phyloP scores from a whole-genome alignment of 352 stramenopile genomes.

The Globisporangium solare region DNA sequence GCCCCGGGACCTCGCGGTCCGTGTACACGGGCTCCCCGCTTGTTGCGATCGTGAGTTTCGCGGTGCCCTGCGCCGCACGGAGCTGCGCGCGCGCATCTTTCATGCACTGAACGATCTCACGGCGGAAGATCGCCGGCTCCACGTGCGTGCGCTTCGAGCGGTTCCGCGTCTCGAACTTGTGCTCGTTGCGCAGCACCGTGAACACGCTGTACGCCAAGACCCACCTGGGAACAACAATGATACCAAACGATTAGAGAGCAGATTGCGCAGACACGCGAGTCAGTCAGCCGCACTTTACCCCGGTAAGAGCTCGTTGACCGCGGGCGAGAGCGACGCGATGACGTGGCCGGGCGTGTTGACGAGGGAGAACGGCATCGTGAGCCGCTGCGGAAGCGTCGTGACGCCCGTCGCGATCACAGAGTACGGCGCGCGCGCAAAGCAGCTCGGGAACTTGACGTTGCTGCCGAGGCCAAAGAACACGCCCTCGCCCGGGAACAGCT shows the following conservation, averaged over 20 bases:
- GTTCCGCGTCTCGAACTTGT: constrained; percentile 85
- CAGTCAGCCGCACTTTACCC: constrained; percentile 31
- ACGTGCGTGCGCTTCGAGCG: constrained; percentile 64
- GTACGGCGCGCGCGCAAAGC: constrained; percentile 91
- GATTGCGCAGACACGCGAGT: too few species aligned
- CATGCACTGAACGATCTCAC: constrained; percentile 78
- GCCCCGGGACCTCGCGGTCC: constrained; percentile 54
- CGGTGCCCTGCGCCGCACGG: constrained; percentile 28
- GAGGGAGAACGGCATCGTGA: constrained; percentile 78
- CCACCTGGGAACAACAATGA: constrained; percentile 63
- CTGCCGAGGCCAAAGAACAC: constrained; percentile 94
- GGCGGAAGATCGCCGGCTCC: constrained; percentile 59
- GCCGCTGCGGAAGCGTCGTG: constrained; percentile 82
- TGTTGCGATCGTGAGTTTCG: constrained; percentile 22
- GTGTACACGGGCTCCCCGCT: constrained; percentile 68
- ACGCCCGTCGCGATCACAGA: constrained; percentile 93
- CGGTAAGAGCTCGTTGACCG: constrained; percentile 82
- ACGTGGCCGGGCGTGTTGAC: constrained; percentile 74
- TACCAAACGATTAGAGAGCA: too few species aligned
- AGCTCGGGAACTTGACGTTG: constrained; percentile 94
- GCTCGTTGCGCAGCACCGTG: constrained; percentile 85
- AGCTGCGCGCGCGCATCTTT: constrained; percentile 48
- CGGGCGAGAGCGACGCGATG: constrained; percentile 72
- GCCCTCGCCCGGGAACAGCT: constrained; percentile 91
- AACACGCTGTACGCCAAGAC: constrained; percentile 89